Percentiles rank a stretch among this genome's conserved stretches.
phyloP scores from a whole-genome alignment of 345 rosid genomes.

The Rhizophora mangle region DNA sequence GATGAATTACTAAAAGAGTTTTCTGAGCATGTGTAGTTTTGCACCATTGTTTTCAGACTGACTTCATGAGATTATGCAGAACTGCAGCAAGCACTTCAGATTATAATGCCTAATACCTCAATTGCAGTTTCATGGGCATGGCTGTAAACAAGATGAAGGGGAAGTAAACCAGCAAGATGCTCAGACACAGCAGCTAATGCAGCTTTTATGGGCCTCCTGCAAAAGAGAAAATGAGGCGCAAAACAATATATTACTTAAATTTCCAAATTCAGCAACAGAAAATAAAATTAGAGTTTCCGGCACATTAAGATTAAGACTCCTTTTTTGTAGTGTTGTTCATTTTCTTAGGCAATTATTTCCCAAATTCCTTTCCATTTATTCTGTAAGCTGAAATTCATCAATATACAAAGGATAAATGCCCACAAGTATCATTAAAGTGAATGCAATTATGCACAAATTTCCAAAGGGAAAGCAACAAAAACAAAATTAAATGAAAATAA shows the following conservation, averaged over 20 bases:
- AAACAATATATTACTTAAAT: not conserved
- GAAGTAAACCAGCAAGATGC: constrained; percentile 95
- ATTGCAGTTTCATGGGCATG: constrained; percentile 92
- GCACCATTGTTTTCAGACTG: not conserved
- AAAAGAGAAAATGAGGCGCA: constrained; percentile 1
- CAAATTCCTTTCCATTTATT: not conserved
- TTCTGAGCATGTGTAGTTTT: not conserved
- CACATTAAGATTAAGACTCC: not conserved
- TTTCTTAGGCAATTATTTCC: not conserved
- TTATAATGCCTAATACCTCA: constrained; percentile 51
- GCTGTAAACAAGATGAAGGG: constrained; percentile 93
- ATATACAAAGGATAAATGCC: too few species aligned
- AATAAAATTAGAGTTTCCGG: not conserved
- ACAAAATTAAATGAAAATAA: too few species aligned
- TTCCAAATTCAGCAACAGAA: not conserved
- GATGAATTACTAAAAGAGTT: not conserved
- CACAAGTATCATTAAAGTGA: not conserved
- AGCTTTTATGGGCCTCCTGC: constrained; percentile 86
- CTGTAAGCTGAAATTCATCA: not conserved
- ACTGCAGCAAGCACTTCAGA: constrained; percentile 2
- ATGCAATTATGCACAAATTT: not conserved
- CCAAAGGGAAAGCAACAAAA: too few species aligned
- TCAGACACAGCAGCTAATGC: constrained; percentile 89
- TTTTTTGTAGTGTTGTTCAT: not conserved
- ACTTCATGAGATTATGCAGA: constrained; percentile 6